Evolutionary conservation across 768 basidiomycete genomes (phyloP).

Genomic region (Mycena chlorophos): DNA sequence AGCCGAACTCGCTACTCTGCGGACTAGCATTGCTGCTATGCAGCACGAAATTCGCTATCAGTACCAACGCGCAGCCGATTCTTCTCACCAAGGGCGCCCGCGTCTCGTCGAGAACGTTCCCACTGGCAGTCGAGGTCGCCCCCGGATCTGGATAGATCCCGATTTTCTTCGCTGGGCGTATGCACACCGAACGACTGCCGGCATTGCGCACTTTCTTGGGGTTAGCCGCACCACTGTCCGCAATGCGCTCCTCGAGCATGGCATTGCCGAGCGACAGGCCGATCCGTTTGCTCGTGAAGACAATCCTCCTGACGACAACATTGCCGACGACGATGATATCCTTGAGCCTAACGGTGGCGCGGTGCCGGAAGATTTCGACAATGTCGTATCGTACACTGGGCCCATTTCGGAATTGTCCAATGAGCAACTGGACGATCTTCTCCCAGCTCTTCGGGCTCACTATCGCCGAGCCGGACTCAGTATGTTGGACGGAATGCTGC

Average conservation of each 20-base stretch:
- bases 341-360: background rate
- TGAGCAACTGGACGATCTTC: conserved; percentile 22
- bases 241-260: conserved; percentile 18
- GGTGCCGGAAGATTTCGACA: background rate
- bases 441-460: conserved; percentile 15
- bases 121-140: conserved; percentile 16
- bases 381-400: background rate
- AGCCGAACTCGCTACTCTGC: conserved; percentile 8
- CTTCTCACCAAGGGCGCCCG: conserved; percentile 17
- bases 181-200: conserved; percentile 15
- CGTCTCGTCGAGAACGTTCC: conserved; percentile 6
- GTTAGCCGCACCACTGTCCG: conserved; percentile 15
- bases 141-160: conserved; percentile 18
- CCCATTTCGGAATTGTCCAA: conserved; percentile 21
- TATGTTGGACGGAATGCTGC: conserved; percentile 25
- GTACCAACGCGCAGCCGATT: conserved; percentile 14
- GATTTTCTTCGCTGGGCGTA: conserved; percentile 24
- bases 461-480: conserved; percentile 26
- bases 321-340: background rate
- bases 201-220: conserved; percentile 17
- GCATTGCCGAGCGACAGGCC: conserved; percentile 14
- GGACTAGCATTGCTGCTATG: conserved; percentile 11
- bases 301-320: too few species aligned
- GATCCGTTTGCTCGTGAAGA: conserved; percentile 9
- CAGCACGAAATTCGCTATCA: conserved; percentile 10